Conservation (phyloP, 176 grass and related monocot genomes). For the Themeda triandra region DNA sequence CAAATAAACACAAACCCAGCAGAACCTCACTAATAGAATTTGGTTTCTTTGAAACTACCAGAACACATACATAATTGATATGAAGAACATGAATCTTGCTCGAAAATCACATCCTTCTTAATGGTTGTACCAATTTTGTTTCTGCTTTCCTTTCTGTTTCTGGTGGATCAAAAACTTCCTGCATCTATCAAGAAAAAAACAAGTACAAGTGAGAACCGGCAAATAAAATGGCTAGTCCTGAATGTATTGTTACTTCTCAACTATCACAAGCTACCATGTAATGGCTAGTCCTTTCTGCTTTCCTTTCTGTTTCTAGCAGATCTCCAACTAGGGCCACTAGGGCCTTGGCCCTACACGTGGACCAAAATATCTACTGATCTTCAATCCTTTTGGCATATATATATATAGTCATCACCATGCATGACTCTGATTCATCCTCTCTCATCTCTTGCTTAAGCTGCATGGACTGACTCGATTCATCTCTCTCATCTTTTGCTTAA, state of each 20-base stretch:
- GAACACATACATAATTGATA: conserved; percentile 9
- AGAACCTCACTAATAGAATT: neutral
- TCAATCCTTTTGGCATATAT: too few species aligned
- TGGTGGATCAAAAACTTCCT: conserved; percentile 36
- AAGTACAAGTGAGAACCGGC: neutral
- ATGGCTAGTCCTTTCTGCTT: too few species aligned
- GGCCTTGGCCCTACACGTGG: too few species aligned
- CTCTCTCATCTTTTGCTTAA: too few species aligned
- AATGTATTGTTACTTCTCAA: neutral
- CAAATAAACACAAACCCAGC: neutral
- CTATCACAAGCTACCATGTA: too few species aligned
- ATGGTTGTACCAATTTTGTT: neutral
- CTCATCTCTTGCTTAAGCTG: too few species aligned
- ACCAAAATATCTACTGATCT: too few species aligned
- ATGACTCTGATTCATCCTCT: too few species aligned
- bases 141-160: conserved; percentile 1
- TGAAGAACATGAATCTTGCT: neutral
- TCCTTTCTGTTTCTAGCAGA: too few species aligned
- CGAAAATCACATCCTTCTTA: neutral
- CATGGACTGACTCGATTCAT: too few species aligned
- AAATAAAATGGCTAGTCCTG: neutral
- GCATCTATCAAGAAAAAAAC: conserved; percentile 22
- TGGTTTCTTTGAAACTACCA: neutral
- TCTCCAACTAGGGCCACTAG: too few species aligned
- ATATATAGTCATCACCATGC: too few species aligned